These are phyloP conservation scores for Fraxinus velutina DNA, from an alignment of 305 asterid genomes.

Conservation along the genomic window DNA sequence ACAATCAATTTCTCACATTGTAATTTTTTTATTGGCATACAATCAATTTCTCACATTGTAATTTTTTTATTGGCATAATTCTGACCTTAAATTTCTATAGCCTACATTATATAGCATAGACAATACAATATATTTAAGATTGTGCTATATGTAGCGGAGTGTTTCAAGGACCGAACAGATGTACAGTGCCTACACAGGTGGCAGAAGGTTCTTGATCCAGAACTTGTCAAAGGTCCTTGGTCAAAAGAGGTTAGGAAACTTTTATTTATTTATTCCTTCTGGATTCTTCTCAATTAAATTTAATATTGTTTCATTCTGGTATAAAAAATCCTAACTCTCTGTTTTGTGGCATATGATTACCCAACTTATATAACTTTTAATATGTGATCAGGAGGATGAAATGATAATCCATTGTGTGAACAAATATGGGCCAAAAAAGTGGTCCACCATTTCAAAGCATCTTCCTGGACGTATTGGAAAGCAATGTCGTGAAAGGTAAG, in stretches of 20 bases:
- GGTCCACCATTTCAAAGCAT: slow-evolving; percentile 56
- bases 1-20: not conserved
- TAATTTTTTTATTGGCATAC: not conserved
- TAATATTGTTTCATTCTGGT: not conserved
- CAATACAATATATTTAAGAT: slow-evolving; percentile 7
- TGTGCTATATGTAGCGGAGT: slow-evolving; percentile 64
- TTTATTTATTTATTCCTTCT: slow-evolving; percentile 20
- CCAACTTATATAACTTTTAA: slow-evolving; percentile 20
- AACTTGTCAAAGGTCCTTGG: slow-evolving; percentile 99
- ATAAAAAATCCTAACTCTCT: not conserved
- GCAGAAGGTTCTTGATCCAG: slow-evolving; percentile 99
- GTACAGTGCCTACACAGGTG: slow-evolving; percentile 98
- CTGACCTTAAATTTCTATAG: slow-evolving; percentile 4
- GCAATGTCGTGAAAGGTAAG: slow-evolving; percentile 72
- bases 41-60: not conserved
- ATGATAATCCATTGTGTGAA: slow-evolving; percentile 39
- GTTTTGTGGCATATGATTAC: slow-evolving; percentile 11
- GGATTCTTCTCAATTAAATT: not conserved
- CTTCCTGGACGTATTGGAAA: slow-evolving; percentile 57
- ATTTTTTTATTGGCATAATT: slow-evolving; percentile 5
- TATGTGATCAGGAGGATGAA: slow-evolving; percentile 68
- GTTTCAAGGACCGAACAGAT: slow-evolving; percentile 96
- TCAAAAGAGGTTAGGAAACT: slow-evolving; percentile 74
- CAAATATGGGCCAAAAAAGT: slow-evolving; percentile 47
- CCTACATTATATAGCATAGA: slow-evolving; percentile 13